Conservation (phyloP, 495 filamentous ascomycete species). For the Arthonia radiata region DNA sequence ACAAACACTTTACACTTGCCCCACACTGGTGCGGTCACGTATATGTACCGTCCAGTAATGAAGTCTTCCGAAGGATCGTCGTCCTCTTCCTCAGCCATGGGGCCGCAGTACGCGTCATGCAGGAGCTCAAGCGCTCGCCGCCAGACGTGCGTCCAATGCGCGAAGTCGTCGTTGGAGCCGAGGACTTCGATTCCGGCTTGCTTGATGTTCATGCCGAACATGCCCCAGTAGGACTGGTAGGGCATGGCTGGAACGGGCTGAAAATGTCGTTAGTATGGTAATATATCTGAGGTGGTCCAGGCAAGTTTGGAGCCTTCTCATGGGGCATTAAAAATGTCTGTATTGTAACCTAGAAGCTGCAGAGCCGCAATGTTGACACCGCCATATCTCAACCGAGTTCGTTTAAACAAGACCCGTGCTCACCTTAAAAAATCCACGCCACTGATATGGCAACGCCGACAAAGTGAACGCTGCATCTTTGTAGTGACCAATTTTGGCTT, state of each 20-base stretch:
- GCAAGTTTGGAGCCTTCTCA: no score
- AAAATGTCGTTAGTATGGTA: no score
- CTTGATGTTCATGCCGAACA: constrained; percentile 19
- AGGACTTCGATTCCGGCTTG: constrained; percentile 13
- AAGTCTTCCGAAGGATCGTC: constrained; percentile 10
- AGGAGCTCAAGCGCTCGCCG: constrained; percentile 15
- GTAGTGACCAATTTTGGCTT: constrained; percentile 6
- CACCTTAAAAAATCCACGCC: constrained; percentile 18
- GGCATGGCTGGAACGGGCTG: constrained; percentile 11
- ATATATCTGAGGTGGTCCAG: no score
- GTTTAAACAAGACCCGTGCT: no score
- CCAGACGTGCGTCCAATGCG: constrained; percentile 16
- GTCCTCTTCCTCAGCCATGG: constrained; percentile 8
- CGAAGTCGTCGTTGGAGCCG: constrained; percentile 13
- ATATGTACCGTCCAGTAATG: constrained; percentile 15
- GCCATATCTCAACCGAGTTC: no score
- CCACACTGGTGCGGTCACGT: constrained; percentile 15
- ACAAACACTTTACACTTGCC: constrained; percentile 16
- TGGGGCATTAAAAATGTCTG: no score
- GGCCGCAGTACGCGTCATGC: constrained; percentile 14
- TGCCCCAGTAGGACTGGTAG: constrained; percentile 17
- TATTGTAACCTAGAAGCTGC: no score
- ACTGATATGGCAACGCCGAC: constrained; percentile 16
- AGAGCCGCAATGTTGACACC: no score
- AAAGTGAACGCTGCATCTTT: constrained; percentile 10